Base-by-base conservation (phyloP, 805 yeast genomes). In the Candida germanica region DNA sequence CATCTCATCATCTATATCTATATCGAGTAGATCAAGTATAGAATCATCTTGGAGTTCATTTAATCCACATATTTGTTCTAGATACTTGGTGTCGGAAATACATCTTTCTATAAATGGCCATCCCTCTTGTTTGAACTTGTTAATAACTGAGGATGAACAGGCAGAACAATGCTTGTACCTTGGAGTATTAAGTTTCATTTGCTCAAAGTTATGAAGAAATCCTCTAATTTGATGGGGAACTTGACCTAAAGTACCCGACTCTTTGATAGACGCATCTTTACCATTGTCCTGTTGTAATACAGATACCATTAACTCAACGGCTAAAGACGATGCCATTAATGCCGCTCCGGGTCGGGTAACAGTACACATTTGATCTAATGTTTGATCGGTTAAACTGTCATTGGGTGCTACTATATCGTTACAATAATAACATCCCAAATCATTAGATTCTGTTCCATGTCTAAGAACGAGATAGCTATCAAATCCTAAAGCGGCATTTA, bases 341-440 rank as follows among this genome's bases (percentile, higher is more conserved):
- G 99, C 96, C 1, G 84, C 89, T 0, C 99, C 98, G 0, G 99
- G 98, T 26, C 98, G 69, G 0, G 98, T 93, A 1, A 93, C 98
- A 0, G 99, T 93, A 54, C 99, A 93, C 97, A 93, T 93, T 59
- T 93, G 98, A 60, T 93, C 99, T 38, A 93, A 64, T 0, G 97
- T 85, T 34, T 95, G 70, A 51, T 88, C 95, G 0, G 86, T 71
- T n/a, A 87, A 61, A 39, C 95, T 83, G 55, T 93, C 95, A 2
- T 79, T 68, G 0, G 99, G 98, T 0, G 97, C 98, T 35, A 87
- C 87, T 6, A 93, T 89, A 55, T 93, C 98, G 55, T 87, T 87
- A 59, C 99, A 93, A 58, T 83, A 93, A 61, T 93, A 93, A 58
- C 99, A 93, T 0, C 99, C 98, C 28, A 89, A 58, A 3, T 46